Base-by-base conservation (phyloP, 495 filamentous ascomycete genomes). In the Stereocaulon alpinum region DNA sequence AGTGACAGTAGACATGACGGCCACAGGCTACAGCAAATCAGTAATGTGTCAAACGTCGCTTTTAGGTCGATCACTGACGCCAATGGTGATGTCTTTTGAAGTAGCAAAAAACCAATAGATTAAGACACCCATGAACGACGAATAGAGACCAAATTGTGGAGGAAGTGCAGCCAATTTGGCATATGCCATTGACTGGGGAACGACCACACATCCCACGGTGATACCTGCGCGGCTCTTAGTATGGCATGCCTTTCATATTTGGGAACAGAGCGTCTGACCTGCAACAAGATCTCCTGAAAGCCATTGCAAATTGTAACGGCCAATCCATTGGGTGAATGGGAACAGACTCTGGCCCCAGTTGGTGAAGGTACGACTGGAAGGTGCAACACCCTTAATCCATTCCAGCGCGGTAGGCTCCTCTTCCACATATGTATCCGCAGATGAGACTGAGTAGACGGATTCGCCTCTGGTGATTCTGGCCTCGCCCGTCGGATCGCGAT, bases 81-180 rank as follows among this genome's bases (percentile, higher is more conserved):
- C 93, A 55, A 98, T 97, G 9, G 93, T 97, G 68, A 98, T 97
- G 72, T 98, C 93, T 68, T 98, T 98, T 0, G 94, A 97, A 1
- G 93, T 98, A 2, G 93, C 93, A 66, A 98, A 97, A 70, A 97
- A 94, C 93, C 93, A 97, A 65, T 99, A 99, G 51, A 96, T 70
- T 61, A 96, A 69, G 4, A 97, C 92, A 29, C 93, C 93, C 86
- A 97, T 95, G 66, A 99, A 99, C 0, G 92, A 96, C 1, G 92
- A 93, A 69, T 99, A 99, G 0, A 99, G 75, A 54, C 93, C 93
- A 67, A 82, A 99, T 67, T 99, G 77, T 3, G 86, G 81, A 0
- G 77, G 74, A 22, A 99, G 77, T 44, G 82, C 75, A 9, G 93
- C 93, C 43, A 99, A 75, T 63, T 85, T 79, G 27, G 93, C 92